These are phyloP conservation scores for Staphylotrichum longicolle DNA, from an alignment of 495 filamentous ascomycete species.

Conservation along the genomic window DNA sequence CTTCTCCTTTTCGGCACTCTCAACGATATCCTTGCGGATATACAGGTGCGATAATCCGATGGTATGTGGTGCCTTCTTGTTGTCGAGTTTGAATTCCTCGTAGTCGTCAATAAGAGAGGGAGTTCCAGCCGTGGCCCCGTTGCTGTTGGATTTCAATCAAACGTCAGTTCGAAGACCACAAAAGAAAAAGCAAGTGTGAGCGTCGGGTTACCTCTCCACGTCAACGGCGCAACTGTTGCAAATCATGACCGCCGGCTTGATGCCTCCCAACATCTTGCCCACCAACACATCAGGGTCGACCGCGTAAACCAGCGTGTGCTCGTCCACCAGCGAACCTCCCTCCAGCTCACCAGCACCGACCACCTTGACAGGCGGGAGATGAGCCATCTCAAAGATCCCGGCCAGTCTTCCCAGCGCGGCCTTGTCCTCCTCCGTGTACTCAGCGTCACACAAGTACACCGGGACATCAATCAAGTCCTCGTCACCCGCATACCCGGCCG, in stretches of 20 bases:
- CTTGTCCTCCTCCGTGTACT: slow-evolving; percentile 9
- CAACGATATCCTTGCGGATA: slow-evolving; percentile 19
- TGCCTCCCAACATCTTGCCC: not conserved
- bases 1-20: not conserved
- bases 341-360: not conserved
- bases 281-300: not conserved
- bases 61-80: slow-evolving; percentile 9
- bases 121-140: too few relatives aligned
- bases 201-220: not conserved
- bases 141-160: too few relatives aligned
- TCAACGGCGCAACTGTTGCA: not conserved
- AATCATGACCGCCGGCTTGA: slow-evolving; percentile 16
- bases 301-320: slow-evolving; percentile 15
- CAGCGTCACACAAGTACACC: not conserved
- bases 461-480: slow-evolving; percentile 8
- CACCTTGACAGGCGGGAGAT: slow-evolving; percentile 4
- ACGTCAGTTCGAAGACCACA: too few relatives aligned
- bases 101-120: not conserved
- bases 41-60: slow-evolving; percentile 17
- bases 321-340: not conserved
- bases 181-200: not conserved
- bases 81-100: slow-evolving; percentile 11
- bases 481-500: slow-evolving; percentile 8
- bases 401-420: not conserved
- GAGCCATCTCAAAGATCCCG: not conserved